A percentile compares a stretch with the other conserved stretches of the same genome.
Conservation (phyloP, 2,329 filamentous ascomycete genomes). For the Hypoxylon sp. region DNA sequence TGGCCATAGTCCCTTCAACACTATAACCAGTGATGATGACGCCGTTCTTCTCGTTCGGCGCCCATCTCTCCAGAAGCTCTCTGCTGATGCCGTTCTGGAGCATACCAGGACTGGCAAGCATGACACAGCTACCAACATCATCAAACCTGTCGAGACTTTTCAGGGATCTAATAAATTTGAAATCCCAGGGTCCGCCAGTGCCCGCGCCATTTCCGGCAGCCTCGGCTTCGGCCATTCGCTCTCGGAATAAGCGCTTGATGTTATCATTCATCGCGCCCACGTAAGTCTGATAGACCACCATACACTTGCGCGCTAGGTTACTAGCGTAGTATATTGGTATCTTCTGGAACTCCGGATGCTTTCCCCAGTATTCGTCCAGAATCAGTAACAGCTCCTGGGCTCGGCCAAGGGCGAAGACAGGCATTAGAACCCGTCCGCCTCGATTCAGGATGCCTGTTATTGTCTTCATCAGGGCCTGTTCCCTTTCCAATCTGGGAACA, state of each 20-base stretch:
- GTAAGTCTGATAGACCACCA: slow-evolving; percentile 99
- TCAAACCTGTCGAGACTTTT: slow-evolving; percentile 97
- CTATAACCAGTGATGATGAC: slow-evolving; percentile 99
- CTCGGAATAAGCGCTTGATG: slow-evolving; percentile 94
- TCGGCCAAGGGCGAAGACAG: slow-evolving; percentile 93
- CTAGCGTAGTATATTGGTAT: slow-evolving; percentile 98
- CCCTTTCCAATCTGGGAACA: slow-evolving; percentile 89
- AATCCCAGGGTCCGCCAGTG: slow-evolving; percentile 95
- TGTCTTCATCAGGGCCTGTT: slow-evolving; percentile 94
- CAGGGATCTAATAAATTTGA: slow-evolving; percentile 91
- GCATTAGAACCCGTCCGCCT: slow-evolving; percentile 92
- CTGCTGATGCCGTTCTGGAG: slow-evolving; percentile 95
- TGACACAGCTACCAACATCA: slow-evolving; percentile 94
- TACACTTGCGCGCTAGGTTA: slow-evolving; percentile 94
- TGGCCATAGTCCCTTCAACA: slow-evolving; percentile 98
- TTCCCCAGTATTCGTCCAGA: slow-evolving; percentile 95
- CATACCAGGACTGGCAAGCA: slow-evolving; percentile 98
- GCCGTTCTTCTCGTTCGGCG: slow-evolving; percentile 96
- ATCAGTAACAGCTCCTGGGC: slow-evolving; percentile 96
- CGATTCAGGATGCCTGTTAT: slow-evolving; percentile 92
- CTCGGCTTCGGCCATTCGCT: slow-evolving; percentile 92
- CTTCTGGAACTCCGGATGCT: slow-evolving; percentile 89
- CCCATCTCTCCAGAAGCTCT: slow-evolving; percentile 94
- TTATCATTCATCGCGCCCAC: slow-evolving; percentile 99
- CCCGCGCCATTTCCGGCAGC: slow-evolving; percentile 80